A percentile compares a stretch with the other conserved stretches of the same genome.
phyloP scores from a whole-genome alignment of 148 eudicot species.

The Chenopodium album region DNA sequence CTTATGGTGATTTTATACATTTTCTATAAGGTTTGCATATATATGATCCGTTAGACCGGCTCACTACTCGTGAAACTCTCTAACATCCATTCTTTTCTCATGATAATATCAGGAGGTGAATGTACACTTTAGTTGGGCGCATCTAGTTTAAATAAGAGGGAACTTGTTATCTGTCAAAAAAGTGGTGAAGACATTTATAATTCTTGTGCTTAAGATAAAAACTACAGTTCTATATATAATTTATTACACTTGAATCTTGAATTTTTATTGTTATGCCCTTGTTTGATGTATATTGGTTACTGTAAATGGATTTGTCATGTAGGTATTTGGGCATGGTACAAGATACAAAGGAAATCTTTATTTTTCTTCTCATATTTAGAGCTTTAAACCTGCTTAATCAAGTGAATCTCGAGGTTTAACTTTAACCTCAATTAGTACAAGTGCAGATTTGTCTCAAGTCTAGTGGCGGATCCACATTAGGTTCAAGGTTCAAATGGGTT shows the following conservation, averaged over 20 bases:
- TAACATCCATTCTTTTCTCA: conserved; percentile 36
- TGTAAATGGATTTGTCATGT: neutral
- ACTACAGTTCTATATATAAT: neutral
- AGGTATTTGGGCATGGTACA: neutral
- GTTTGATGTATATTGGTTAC: neutral
- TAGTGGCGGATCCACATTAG: too few relatives aligned
- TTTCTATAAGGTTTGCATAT: conserved; percentile 47
- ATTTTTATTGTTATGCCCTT: neutral
- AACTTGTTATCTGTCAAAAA: neutral
- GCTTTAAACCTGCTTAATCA: neutral
- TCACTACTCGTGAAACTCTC: conserved; percentile 46
- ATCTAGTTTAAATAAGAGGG: neutral
- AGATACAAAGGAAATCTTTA: neutral
- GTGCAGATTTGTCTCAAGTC: neutral
- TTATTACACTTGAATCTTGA: neutral
- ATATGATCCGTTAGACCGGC: conserved; percentile 34
- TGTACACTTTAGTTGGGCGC: too few relatives aligned
- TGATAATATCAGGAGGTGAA: conserved; percentile 30
- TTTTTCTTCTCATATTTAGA: neutral
- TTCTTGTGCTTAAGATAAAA: neutral
- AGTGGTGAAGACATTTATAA: neutral
- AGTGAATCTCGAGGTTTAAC: neutral
- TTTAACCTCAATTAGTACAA: neutral
- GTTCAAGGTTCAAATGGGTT: too few relatives aligned
- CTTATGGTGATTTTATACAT: conserved; percentile 48